Base-by-base conservation (phyloP, 2,329 filamentous ascomycete species). In the Grosmannia clavigera region DNA sequence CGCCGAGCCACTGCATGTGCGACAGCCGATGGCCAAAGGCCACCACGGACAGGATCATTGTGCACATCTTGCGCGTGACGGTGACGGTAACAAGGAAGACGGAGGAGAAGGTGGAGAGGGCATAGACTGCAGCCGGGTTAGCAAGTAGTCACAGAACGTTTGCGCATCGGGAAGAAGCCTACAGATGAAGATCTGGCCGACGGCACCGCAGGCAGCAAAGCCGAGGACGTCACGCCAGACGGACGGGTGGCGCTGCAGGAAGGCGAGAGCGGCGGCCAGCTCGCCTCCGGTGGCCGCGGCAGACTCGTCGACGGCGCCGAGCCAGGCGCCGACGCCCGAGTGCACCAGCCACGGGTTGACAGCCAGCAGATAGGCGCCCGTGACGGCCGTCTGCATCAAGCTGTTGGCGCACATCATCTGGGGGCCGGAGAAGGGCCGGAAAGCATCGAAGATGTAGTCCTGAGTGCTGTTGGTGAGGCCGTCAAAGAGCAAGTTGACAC, bases 391-490 rank as follows among this genome's bases (percentile, higher is more conserved):
- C 67, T 83, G 87, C 73, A 97, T 87, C 60, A 96, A 77, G 71
- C 97, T 99, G 74, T 96, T 90, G 48, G 92, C 92, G 71, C 92
- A 95, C 94, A 99, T 99, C 94, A 99, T 99, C 80, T 99, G 94
- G 62, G 92, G 91, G 11, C 94, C 94, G 3, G 84, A 83, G 71
- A 94, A 96, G 16, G 86, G 85, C 65, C 83, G 84, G 74, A 91
- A 95, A 7, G 83, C 79, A 64, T 75, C 74, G 72, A 97, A 96
- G 72, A 99, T 90, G 73, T 96, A 86, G 73, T 99, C 94, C 78
- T 99, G 94, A 2, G 92, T 96, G 59, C 87, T 91, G 74, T 99
- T 99, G 61, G 92, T 97, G 59, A 99, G 79, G 65, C 94, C 94
- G 72, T 99, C 94, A 68, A 99, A 94, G 25, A 99, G 81, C 58